Evolutionary conservation across 1,139 yeast species (phyloP).

Genomic region (Nakaseomyces uthaithaninus): DNA sequence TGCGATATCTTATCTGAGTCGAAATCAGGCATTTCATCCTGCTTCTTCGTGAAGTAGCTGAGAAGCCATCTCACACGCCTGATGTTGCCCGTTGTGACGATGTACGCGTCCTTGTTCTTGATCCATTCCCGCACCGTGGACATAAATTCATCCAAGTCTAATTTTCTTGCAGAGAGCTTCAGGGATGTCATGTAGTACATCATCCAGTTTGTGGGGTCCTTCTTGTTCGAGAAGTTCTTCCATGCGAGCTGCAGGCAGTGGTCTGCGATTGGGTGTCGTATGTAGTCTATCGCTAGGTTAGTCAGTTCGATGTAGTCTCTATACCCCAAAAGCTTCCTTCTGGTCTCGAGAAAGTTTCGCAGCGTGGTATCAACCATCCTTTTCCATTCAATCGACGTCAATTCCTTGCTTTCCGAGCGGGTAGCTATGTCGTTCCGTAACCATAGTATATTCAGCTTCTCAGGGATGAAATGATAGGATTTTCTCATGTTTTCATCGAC

Average conservation of each 20-base stretch:
- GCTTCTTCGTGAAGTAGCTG: constrained; percentile 15
- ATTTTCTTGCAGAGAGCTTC: constrained; percentile 16
- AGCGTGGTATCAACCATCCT: constrained; percentile 8
- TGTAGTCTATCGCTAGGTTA: neutral
- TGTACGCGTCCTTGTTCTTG: constrained; percentile 15
- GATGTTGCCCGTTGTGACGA: constrained; percentile 15
- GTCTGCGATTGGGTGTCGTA: neutral
- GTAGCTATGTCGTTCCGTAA: constrained; percentile 14
- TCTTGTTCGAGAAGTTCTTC: constrained; percentile 6
- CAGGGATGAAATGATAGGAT: constrained; percentile 15
- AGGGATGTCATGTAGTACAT: constrained; percentile 21
- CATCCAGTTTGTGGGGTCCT: constrained; percentile 17
- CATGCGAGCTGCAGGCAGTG: neutral
- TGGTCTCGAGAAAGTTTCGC: constrained; percentile 4
- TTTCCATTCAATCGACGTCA: constrained; percentile 6
- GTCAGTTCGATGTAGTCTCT: constrained; percentile 5
- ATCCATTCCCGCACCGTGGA: constrained; percentile 21
- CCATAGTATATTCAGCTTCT: constrained; percentile 23
- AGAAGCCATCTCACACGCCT: constrained; percentile 17
- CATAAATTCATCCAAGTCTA: constrained; percentile 15
- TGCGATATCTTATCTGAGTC: constrained; percentile 8
- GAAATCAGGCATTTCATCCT: constrained; percentile 6
- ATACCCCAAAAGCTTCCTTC: neutral
- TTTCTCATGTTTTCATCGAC: constrained; percentile 17
- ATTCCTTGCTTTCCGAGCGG: constrained; percentile 3